Base-by-base conservation (phyloP, 2,329 filamentous ascomycete species). In the Amphichorda felina region DNA sequence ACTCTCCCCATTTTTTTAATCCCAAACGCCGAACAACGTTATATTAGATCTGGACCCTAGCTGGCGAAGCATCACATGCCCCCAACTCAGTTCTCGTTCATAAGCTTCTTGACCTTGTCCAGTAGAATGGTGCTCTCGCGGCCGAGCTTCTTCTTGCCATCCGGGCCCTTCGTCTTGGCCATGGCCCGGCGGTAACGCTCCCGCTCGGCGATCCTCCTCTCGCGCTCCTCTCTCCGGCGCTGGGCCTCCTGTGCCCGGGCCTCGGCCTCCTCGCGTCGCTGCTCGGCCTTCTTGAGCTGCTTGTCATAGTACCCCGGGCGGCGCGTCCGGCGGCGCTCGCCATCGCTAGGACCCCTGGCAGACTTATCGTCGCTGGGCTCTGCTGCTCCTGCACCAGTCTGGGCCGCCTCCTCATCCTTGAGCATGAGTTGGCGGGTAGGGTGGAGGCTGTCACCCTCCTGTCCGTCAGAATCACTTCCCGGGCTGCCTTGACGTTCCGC, bases 71-170 rank as follows among this genome's bases (percentile, higher is more conserved):
- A n/a, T n/a, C 21, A 24, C 27, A 29, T 6, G 27, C n/a, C 27
- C 17, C 30, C 30, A 32, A 32, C n/a, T 34, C 17, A 34, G 25
- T 31, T 16, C 27, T 38, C 32, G n/a, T 3, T 32, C 16, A 91
- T 72, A 56, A 93, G 64, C 52, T 68, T 77, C 65, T 80, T 79
- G 24, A 89, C 80, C 59, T 79, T 84, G 49, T 86, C 81, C 38
- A 94, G 61, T 47, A 94, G 48, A 26, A 89, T 68, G 24, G 70
- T 71, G 47, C 86, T 88, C 64, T 94, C 86, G 41, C 84, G 70
- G 2, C 87, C 87, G 33, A 94, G 56, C 60, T 85, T 88, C 55
- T 81, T 72, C 60, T 82, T 79, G 9, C 84, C 84, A 51, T 82
- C 73, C 19, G 76, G 77, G 54, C 81, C 75, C 25, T 79, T 75